Percentiles rank a stretch among this genome's conserved stretches.
Evolutionary conservation across 176 grass and related monocot genomes (phyloP).

Genomic region (Aegilops umbellulata): DNA sequence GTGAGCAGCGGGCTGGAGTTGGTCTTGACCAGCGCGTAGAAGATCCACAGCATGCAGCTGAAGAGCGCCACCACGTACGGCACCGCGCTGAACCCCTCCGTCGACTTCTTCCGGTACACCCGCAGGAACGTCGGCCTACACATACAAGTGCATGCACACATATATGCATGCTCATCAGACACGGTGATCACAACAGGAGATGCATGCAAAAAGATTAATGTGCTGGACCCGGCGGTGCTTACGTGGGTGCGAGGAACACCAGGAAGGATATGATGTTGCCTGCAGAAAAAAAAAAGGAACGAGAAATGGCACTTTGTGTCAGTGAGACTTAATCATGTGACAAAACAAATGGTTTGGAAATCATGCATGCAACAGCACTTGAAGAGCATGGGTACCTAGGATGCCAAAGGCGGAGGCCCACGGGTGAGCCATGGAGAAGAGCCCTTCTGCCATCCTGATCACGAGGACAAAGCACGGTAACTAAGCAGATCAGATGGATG

Average conservation of each 20-base stretch:
- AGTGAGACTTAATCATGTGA: not conserved
- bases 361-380: not conserved
- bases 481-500: not conserved
- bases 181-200: not conserved
- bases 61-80: conserved; percentile 90
- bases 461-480: not conserved
- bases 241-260: conserved; percentile 84
- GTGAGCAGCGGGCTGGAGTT: conserved; percentile 68
- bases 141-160: not conserved
- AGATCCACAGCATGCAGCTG: conserved; percentile 87
- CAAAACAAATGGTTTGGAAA: not conserved
- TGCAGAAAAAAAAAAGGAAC: conserved; percentile 17
- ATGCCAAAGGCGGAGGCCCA: conserved; percentile 69
- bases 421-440: conserved; percentile 65
- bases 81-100: conserved; percentile 74
- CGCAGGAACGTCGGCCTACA: conserved; percentile 65
- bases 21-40: conserved; percentile 74
- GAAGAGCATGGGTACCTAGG: conserved; percentile 46
- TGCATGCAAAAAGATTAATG: not conserved
- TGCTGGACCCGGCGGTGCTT: not conserved
- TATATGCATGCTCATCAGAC: too few relatives aligned
- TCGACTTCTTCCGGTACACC: conserved; percentile 70
- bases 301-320: not conserved
- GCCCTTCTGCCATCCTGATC: conserved; percentile 38
- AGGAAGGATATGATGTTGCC: conserved; percentile 86